Conservation (phyloP, 169 alveolate genomes). For the Eimeria nieschulzi region DNA sequence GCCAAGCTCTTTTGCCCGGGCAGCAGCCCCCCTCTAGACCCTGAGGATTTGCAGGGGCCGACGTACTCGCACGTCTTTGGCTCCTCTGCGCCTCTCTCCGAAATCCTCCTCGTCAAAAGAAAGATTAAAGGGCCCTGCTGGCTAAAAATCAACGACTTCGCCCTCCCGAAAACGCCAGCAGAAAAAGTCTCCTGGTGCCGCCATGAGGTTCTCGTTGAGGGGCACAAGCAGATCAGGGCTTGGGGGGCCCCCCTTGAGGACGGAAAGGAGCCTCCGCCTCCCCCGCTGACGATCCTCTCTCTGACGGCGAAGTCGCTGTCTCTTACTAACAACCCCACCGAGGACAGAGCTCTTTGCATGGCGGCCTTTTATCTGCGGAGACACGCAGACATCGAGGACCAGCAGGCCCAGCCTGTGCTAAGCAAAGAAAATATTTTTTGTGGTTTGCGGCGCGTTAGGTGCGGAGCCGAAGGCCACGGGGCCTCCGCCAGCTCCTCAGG, state of each 20-base stretch:
- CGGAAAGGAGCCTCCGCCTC: constrained; percentile 7
- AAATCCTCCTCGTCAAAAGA: constrained; percentile 80
- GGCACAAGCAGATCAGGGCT: constrained; percentile 45
- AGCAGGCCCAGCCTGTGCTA: constrained; percentile 38
- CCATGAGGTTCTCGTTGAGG: constrained; percentile 52
- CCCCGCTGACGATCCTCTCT: constrained; percentile 5
- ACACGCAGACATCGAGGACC: constrained; percentile 53
- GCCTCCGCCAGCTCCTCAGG: background rate
- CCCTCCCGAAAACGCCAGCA: constrained; percentile 10
- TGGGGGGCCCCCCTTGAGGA: constrained; percentile 34
- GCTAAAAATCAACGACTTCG: constrained; percentile 76
- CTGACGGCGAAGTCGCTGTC: background rate
- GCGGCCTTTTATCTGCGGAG: constrained; percentile 28
- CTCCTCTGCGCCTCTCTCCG: constrained; percentile 54
- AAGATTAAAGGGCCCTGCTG: constrained; percentile 88
- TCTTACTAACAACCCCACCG: background rate
- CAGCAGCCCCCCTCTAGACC: constrained; percentile 18
- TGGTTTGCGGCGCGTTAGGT: constrained; percentile 43
- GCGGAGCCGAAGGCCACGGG: background rate
- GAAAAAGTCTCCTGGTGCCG: constrained; percentile 70
- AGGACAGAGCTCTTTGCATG: constrained; percentile 10
- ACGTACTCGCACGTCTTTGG: constrained; percentile 74
- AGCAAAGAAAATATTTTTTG: constrained; percentile 28
- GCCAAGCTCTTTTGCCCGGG: constrained; percentile 46
- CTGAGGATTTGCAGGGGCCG: constrained; percentile 60